phyloP scores from a whole-genome alignment of 2,329 filamentous ascomycete genomes.

The Alternaria atra region DNA sequence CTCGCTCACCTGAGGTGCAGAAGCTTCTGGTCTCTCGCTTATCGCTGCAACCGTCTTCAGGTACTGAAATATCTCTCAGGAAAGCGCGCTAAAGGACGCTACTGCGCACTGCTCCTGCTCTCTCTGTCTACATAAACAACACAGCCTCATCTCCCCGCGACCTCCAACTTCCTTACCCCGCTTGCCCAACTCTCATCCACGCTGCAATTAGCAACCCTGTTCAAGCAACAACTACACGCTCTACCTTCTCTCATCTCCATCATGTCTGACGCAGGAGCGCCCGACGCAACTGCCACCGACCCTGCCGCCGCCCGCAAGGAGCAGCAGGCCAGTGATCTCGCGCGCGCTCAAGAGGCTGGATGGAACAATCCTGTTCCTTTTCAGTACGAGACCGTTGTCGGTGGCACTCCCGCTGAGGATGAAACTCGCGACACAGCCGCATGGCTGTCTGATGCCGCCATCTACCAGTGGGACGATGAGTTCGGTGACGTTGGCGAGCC shows the following conservation, averaged over 20 bases:
- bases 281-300: slow-evolving; percentile 19
- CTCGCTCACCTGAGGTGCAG: slow-evolving; percentile 1
- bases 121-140: slow-evolving; percentile 16
- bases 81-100: slow-evolving; percentile 12
- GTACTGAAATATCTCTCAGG: not conserved
- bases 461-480: slow-evolving; percentile 87
- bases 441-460: slow-evolving; percentile 66
- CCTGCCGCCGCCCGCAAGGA: slow-evolving; percentile 33
- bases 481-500: slow-evolving; percentile 84
- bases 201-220: not conserved
- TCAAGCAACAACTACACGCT: not conserved
- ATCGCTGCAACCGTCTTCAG: slow-evolving; percentile 5
- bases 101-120: slow-evolving; percentile 16
- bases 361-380: slow-evolving; percentile 61
- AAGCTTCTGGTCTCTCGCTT: slow-evolving; percentile 10
- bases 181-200: not conserved
- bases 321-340: slow-evolving; percentile 36
- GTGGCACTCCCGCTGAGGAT: slow-evolving; percentile 32
- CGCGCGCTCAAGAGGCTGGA: slow-evolving; percentile 46
- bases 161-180: not conserved
- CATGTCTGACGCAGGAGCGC: slow-evolving; percentile 34
- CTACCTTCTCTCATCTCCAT: slow-evolving; percentile 1
- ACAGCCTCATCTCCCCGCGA: not conserved
- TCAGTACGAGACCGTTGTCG: slow-evolving; percentile 57
- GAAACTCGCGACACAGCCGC: slow-evolving; percentile 31